Conservation (phyloP, 495 filamentous ascomycete genomes). For the Massariosphaeria phaeospora region DNA sequence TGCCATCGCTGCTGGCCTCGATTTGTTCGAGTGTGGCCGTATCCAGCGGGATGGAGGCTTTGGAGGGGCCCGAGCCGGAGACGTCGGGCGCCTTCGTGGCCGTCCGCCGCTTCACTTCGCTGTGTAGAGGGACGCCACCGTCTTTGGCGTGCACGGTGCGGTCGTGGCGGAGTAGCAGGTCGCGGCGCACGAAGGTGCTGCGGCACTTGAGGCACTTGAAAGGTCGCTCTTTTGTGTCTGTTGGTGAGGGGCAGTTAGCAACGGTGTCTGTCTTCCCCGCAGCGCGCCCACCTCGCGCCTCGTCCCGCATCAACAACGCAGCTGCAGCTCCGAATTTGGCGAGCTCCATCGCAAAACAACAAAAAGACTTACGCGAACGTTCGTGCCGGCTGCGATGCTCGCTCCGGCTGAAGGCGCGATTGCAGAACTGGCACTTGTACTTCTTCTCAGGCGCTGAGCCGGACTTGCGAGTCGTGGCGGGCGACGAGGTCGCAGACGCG, state of each 20-base stretch:
- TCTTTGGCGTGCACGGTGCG: constrained; percentile 98
- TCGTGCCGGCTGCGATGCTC: constrained; percentile 97
- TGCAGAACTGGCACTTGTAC: constrained; percentile 99
- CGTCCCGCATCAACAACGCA: constrained; percentile 27
- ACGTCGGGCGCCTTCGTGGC: constrained; percentile 62
- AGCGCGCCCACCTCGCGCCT: constrained; percentile 21
- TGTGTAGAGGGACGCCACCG: constrained; percentile 89
- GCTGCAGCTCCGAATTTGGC: constrained; percentile 1
- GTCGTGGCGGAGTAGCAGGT: constrained; percentile 93
- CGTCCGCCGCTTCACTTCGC: constrained; percentile 85
- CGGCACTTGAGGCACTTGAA: constrained; percentile 98
- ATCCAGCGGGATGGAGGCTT: constrained; percentile 79
- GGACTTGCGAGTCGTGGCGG: constrained; percentile 35
- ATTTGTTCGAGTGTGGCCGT: constrained; percentile 88
- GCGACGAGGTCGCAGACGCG: constrained; percentile 31
- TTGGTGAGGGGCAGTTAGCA: constrained; percentile 35
- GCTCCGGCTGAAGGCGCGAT: constrained; percentile 91
- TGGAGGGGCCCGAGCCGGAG: constrained; percentile 62
- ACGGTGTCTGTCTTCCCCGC: constrained; percentile 21
- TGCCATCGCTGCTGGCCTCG: constrained; percentile 87
- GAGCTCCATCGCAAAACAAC: constrained; percentile 7
- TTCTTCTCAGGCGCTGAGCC: constrained; percentile 74
- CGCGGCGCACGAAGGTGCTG: constrained; percentile 96
- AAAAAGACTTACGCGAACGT: constrained; percentile 80
- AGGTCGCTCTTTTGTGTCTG: constrained; percentile 97